Percentiles rank a stretch among this genome's conserved stretches.
Evolutionary conservation across 2,329 filamentous ascomycete species (phyloP).

Genomic region (Aureobasidium leucospermi): DNA sequence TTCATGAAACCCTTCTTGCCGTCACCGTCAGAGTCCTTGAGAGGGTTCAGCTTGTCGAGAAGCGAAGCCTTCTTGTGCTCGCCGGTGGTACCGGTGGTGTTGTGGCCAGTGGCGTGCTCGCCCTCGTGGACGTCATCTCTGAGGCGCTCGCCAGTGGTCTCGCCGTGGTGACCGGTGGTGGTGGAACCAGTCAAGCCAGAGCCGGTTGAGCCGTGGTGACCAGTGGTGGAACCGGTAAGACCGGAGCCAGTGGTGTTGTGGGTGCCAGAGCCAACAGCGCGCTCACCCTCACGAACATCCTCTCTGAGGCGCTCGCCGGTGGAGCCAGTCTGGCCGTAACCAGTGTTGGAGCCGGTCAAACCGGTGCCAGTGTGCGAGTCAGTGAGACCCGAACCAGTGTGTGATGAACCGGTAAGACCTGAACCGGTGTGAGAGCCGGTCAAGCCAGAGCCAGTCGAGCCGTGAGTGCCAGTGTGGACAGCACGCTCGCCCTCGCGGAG

Average conservation of each 20-base stretch:
- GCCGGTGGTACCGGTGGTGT: conserved; percentile 16
- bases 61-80: conserved; percentile 39
- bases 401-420: neutral
- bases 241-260: neutral
- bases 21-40: conserved; percentile 46
- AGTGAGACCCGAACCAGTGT: neutral
- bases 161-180: neutral
- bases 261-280: neutral
- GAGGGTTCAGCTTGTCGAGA: conserved; percentile 49
- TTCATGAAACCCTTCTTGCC: conserved; percentile 50
- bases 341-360: neutral
- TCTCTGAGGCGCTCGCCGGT: neutral
- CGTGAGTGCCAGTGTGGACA: neutral
- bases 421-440: neutral
- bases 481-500: neutral
- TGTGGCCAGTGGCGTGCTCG: neutral
- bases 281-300: conserved; percentile 1
- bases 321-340: neutral
- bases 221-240: neutral
- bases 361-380: neutral
- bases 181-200: neutral
- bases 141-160: neutral
- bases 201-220: neutral
- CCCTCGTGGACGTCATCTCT: neutral
- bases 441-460: neutral